Evolutionary conservation across 257 asterid genomes (phyloP).

Genomic region (Penstemon barbatus): DNA sequence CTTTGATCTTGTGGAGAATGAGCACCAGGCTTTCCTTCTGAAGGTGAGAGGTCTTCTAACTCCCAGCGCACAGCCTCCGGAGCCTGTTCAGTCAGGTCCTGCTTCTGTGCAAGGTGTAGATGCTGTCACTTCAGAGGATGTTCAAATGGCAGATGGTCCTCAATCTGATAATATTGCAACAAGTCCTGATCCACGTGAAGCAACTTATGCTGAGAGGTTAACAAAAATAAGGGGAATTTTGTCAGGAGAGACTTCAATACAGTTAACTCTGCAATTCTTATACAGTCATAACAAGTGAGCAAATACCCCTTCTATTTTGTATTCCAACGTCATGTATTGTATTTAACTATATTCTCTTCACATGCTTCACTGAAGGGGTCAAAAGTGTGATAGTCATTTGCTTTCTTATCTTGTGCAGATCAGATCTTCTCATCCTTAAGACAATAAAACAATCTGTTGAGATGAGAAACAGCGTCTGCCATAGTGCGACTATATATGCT

Average conservation of each 20-base stretch:
- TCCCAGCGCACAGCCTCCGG: slow-evolving; percentile 56
- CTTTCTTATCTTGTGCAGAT: slow-evolving; percentile 53
- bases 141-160: slow-evolving; percentile 64
- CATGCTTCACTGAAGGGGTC: slow-evolving; percentile 21
- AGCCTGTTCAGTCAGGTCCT: slow-evolving; percentile 44
- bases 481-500: slow-evolving; percentile 93
- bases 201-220: slow-evolving; percentile 65
- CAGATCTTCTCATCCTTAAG: slow-evolving; percentile 94
- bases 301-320: slow-evolving; percentile 16
- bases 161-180: slow-evolving; percentile 40
- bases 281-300: slow-evolving; percentile 92
- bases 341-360: neutral
- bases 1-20: slow-evolving; percentile 90
- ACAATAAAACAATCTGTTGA: slow-evolving; percentile 97
- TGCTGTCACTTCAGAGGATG: slow-evolving; percentile 52
- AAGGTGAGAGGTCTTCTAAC: slow-evolving; percentile 70
- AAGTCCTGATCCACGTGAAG: slow-evolving; percentile 53
- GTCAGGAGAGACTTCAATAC: slow-evolving; percentile 92
- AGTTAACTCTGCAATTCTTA: slow-evolving; percentile 87
- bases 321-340: neutral
- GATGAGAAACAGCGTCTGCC: slow-evolving; percentile 93
- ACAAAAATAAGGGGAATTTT: slow-evolving; percentile 76
- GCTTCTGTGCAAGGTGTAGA: slow-evolving; percentile 41
- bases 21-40: slow-evolving; percentile 87
- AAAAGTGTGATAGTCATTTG: slow-evolving; percentile 14